Base-by-base conservation (phyloP, 1,139 yeast genomes). In the Hemisphaericaspora subhashii region DNA sequence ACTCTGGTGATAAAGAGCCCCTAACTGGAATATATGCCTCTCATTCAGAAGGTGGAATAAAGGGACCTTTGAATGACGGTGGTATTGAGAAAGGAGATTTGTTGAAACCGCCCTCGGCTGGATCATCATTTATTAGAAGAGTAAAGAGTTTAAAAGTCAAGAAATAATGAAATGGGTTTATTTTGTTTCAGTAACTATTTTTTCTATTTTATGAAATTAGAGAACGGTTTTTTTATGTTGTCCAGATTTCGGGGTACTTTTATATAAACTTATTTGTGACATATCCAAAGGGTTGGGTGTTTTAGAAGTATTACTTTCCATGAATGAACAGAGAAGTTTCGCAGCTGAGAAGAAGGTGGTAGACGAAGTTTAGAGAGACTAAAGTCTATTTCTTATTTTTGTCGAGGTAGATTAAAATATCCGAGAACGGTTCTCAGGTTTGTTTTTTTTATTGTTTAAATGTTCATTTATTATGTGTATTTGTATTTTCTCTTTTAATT, bases 141-240 rank as follows among this genome's bases (percentile, higher is more conserved):
- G 96, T 89, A 33, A 86, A 86, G 67, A 86, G 95, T 71, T 76
- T 89, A 66, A 86, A 84, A 64, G 95, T 86, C 36, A 80, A 86
- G 41, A 64, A 72, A 50, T 41, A 33, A 30, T 35, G 26, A 35
- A 13, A n/a, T n/a, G n/a, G n/a, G 21, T 5, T 24, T 23, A 6
- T 18, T 21, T 30, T 27, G 27, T 25, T 17, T 23, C 36, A 24
- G 16, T 13, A 6, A 6, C 8, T 6, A 20, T 28, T 15, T 15
- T 17, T 31, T 31, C 9, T 17, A 3, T 31, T 14, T 15, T 27
- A 14, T 4, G 5, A 20, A 27, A 27, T 26, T 26, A 26, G 29
- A 26, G 17, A 13, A 26, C 5, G 6, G 4, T 12, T 25, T 20
- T 31, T 29, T 31, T n/a, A 8, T 12, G n/a, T 24, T 24, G 15